phyloP scores from a whole-genome alignment of 805 yeast genomes.

The Zygotorulaspora florentina region DNA sequence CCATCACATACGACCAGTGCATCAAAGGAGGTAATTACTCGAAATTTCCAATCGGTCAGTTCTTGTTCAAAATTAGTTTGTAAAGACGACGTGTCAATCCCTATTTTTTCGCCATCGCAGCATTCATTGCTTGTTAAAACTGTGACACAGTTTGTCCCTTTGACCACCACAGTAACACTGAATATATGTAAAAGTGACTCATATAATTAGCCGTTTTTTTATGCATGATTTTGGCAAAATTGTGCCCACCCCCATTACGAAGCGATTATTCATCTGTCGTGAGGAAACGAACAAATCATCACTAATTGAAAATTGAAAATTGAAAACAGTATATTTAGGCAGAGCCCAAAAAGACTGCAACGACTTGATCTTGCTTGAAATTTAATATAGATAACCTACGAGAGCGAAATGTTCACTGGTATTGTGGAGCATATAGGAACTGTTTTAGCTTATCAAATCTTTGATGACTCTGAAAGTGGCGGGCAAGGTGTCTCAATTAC shows the following conservation, averaged over 20 bases:
- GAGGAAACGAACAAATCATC: no score
- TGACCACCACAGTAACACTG: neutral
- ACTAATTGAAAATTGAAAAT: neutral
- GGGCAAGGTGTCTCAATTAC: conserved; percentile 62
- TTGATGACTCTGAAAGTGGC: conserved; percentile 23
- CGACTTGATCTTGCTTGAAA: no score
- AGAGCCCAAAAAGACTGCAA: no score
- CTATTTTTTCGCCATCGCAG: neutral
- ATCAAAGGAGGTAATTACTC: neutral
- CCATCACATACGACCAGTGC: no score
- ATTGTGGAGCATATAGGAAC: conserved; percentile 82
- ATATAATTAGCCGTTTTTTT: no score
- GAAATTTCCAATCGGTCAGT: neutral
- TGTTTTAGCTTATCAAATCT: conserved; percentile 21
- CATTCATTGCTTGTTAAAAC: neutral
- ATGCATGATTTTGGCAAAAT: no score
- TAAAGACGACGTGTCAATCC: neutral
- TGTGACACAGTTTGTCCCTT: neutral
- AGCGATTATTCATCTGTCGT: no score
- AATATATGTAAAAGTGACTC: neutral
- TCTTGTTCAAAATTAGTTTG: neutral
- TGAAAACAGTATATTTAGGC: neutral
- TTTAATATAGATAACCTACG: neutral
- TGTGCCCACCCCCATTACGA: no score
- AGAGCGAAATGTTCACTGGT: conserved; percentile 78